Percentiles rank a stretch among this genome's conserved stretches.
Evolutionary conservation across 805 yeast species (phyloP).

Genomic region (Kuraishia molischiana): DNA sequence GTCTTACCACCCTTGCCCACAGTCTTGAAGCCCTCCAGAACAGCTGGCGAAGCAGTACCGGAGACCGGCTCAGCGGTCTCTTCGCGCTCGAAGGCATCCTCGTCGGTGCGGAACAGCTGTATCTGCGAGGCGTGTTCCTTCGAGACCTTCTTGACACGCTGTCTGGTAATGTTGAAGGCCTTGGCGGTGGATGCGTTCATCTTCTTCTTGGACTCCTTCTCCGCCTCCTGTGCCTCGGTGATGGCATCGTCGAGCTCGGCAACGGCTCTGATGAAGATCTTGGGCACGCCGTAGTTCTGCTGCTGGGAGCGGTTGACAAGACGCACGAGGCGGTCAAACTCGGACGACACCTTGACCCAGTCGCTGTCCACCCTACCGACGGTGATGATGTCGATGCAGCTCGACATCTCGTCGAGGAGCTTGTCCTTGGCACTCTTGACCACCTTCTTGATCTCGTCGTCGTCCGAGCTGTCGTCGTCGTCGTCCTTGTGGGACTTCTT

Average conservation of each 20-base stretch:
- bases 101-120: constrained; percentile 52
- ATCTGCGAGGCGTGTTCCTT: constrained; percentile 59
- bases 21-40: constrained; percentile 24
- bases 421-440: constrained; percentile 93
- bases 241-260: constrained; percentile 66
- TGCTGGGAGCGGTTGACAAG: constrained; percentile 59
- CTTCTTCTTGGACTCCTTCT: constrained; percentile 51
- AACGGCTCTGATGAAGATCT: constrained; percentile 55
- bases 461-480: constrained; percentile 32
- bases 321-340: constrained; percentile 72
- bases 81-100: constrained; percentile 63
- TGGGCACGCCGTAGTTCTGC: constrained; percentile 69
- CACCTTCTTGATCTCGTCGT: constrained; percentile 69
- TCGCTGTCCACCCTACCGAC: constrained; percentile 59
- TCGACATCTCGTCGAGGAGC: constrained; percentile 76
- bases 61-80: constrained; percentile 15
- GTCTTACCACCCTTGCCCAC: constrained; percentile 25
- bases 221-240: constrained; percentile 37
- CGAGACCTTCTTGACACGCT: constrained; percentile 73
- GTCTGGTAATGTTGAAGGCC: constrained; percentile 80
- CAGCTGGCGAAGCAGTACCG: constrained; percentile 24
- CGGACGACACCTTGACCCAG: constrained; percentile 68
- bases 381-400: constrained; percentile 56
- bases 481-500: constrained; percentile 34
- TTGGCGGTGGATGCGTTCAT: constrained; percentile 76